phyloP scores from a whole-genome alignment of 495 filamentous ascomycete species.

The Aspergillus coremiiformis region DNA sequence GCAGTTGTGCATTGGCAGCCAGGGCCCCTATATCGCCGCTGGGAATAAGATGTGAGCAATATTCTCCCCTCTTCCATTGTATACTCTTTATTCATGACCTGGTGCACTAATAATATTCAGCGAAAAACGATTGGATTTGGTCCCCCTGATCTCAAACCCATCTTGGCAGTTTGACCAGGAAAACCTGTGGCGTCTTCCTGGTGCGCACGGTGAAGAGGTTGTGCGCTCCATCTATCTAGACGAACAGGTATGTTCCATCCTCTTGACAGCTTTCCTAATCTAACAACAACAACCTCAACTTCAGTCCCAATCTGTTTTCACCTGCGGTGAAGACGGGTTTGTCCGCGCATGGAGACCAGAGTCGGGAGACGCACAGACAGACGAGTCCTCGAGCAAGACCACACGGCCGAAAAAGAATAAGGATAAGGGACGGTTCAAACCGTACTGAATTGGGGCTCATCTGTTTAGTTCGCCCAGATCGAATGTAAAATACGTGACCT shows the following conservation, averaged over 20 bases:
- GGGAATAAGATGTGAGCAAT: constrained; percentile 35
- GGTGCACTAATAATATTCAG: constrained; percentile 28
- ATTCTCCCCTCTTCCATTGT: constrained; percentile 4
- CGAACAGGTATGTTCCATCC: constrained; percentile 46
- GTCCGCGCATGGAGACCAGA: constrained; percentile 43
- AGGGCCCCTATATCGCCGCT: constrained; percentile 37
- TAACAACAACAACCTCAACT: not conserved
- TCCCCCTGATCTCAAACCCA: constrained; percentile 51
- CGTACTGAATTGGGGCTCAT: constrained; percentile 22
- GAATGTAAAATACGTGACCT: not conserved
- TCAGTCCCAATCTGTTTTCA: constrained; percentile 62
- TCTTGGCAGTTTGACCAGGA: constrained; percentile 57
- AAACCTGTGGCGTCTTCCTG: constrained; percentile 56
- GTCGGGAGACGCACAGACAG: constrained; percentile 12
- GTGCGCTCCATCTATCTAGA: constrained; percentile 71
- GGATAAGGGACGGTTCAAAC: constrained; percentile 37
- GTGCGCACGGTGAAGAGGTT: constrained; percentile 78
- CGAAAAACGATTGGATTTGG: constrained; percentile 56
- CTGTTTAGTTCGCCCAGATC: not conserved
- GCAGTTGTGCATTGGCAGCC: constrained; percentile 56
- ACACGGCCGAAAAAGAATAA: constrained; percentile 27
- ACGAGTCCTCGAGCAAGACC: constrained; percentile 17
- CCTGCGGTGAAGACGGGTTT: constrained; percentile 70
- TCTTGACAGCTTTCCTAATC: not conserved
- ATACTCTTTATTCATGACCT: constrained; percentile 3